These are phyloP conservation scores for Phytophthora lateralis DNA, from an alignment of 352 stramenopile genomes.

Conservation along the genomic window DNA sequence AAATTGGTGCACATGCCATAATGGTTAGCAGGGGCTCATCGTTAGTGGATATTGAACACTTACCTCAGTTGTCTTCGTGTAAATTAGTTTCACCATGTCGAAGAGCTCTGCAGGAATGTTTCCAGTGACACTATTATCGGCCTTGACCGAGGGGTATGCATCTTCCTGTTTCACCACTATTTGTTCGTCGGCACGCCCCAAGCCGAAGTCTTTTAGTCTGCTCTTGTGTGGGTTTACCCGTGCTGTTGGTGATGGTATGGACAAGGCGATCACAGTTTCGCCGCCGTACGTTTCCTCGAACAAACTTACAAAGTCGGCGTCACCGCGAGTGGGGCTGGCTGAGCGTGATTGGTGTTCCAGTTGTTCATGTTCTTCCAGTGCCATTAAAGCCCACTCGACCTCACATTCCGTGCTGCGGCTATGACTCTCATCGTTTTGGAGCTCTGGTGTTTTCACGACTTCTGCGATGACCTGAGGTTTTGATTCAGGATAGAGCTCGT, in stretches of 20 bases:
- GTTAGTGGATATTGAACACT: neutral
- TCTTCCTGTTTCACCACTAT: neutral
- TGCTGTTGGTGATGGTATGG: conserved; percentile 15
- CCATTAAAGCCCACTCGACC: conserved; percentile 29
- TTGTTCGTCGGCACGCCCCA: neutral
- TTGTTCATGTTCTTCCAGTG: conserved; percentile 28
- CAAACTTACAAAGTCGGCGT: conserved; percentile 22
- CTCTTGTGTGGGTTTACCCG: neutral
- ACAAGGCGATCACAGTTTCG: conserved; percentile 12
- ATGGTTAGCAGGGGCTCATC: neutral
- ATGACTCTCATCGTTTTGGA: neutral
- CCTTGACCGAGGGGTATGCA: neutral
- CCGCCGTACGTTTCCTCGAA: conserved; percentile 38
- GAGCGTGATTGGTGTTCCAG: conserved; percentile 6
- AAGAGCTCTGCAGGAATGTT: conserved; percentile 3
- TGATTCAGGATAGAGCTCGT: conserved; percentile 27
- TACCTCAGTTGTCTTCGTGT: conserved; percentile 13
- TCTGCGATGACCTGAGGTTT: neutral
- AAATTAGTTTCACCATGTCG: conserved; percentile 17
- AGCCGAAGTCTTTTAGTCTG: neutral
- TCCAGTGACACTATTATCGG: neutral
- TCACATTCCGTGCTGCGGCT: conserved; percentile 14
- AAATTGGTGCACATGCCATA: neutral
- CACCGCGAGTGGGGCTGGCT: neutral
- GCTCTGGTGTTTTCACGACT: neutral